Percentiles rank a stretch among this genome's conserved stretches.
These are phyloP conservation scores for Forsythia suspensa DNA, from an alignment of 257 asterid species.

Conservation along the genomic window DNA sequence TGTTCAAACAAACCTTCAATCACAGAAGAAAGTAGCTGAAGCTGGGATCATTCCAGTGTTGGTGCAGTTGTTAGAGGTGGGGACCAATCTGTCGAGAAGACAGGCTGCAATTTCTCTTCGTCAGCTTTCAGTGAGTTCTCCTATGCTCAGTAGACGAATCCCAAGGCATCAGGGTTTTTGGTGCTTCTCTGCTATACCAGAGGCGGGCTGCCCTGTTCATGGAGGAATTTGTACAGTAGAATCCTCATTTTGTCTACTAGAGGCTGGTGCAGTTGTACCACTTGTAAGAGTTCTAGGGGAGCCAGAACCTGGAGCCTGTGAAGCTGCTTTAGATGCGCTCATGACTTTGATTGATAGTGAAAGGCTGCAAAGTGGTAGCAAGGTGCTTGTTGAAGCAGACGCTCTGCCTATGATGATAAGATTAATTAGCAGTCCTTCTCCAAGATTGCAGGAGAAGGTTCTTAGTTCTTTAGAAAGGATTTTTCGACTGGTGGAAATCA, in stretches of 20 bases:
- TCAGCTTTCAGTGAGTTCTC: conserved; percentile 55
- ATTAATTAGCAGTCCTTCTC: conserved; percentile 44
- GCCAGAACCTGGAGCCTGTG: conserved; percentile 44
- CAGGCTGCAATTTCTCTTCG: conserved; percentile 51
- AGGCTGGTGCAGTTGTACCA: conserved; percentile 50
- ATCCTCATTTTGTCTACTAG: conserved; percentile 59
- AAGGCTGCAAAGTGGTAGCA: conserved; percentile 50
- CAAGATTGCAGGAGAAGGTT: conserved; percentile 54
- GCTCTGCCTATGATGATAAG: conserved; percentile 50
- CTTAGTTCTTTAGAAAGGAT: conserved; percentile 52
- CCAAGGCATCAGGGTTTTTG: conserved; percentile 42
- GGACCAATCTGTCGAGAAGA: conserved; percentile 40
- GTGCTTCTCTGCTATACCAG: conserved; percentile 54
- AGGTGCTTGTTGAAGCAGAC: conserved; percentile 51
- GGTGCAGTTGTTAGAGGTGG: conserved; percentile 49
- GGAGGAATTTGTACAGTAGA: conserved; percentile 46
- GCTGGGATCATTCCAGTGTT: conserved; percentile 42
- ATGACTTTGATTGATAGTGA: conserved; percentile 51
- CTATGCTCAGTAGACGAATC: conserved; percentile 37
- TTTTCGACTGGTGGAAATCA: conserved; percentile 49
- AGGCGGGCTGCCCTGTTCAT: conserved; percentile 53
- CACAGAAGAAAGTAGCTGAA: conserved; percentile 58
- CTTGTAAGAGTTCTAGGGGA: conserved; percentile 48
- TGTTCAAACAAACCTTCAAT: conserved; percentile 25
- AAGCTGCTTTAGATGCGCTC: conserved; percentile 69